Percentiles rank a stretch among this genome's conserved stretches.
phyloP scores from a whole-genome alignment of 768 basidiomycete genomes.

The Hericium alpestre region DNA sequence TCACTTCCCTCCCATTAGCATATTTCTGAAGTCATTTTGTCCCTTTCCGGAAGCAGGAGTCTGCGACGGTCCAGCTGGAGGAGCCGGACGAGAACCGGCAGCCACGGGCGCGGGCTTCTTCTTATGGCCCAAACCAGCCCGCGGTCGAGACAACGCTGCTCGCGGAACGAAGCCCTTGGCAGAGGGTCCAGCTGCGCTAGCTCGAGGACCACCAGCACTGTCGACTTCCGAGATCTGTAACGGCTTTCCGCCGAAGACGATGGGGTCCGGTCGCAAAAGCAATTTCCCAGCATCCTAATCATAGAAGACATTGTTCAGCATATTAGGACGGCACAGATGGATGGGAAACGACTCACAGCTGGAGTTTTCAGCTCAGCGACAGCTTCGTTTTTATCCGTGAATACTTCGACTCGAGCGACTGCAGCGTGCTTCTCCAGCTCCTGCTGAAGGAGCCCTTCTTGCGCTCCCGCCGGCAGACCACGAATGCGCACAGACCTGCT shows the following conservation, averaged over 20 bases:
- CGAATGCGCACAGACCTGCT: conserved; percentile 68
- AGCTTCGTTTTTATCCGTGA: conserved; percentile 49
- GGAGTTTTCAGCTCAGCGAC: conserved; percentile 55
- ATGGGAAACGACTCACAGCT: conserved; percentile 35
- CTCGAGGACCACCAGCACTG: conserved; percentile 20
- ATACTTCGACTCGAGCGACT: conserved; percentile 68
- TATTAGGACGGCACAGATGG: not conserved
- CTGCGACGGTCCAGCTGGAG: conserved; percentile 8
- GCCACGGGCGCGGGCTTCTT: conserved; percentile 26
- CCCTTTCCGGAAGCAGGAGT: conserved; percentile 33
- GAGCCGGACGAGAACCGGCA: conserved; percentile 9
- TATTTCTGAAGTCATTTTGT: conserved; percentile 81
- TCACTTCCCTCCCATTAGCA: conserved; percentile 36
- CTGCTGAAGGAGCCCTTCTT: conserved; percentile 91
- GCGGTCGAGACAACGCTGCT: conserved; percentile 51
- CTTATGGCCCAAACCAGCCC: conserved; percentile 58
- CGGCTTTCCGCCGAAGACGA: conserved; percentile 54
- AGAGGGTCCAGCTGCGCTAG: conserved; percentile 23
- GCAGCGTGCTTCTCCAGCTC: conserved; percentile 64
- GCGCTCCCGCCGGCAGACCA: conserved; percentile 63
- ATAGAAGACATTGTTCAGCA: not conserved
- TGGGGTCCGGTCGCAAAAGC: conserved; percentile 58
- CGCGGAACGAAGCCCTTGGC: conserved; percentile 58
- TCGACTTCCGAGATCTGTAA: conserved; percentile 53
- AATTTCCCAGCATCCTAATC: conserved; percentile 75